Conservation (phyloP, 805 yeast genomes). For the Wilhelminamyces savonicus region DNA sequence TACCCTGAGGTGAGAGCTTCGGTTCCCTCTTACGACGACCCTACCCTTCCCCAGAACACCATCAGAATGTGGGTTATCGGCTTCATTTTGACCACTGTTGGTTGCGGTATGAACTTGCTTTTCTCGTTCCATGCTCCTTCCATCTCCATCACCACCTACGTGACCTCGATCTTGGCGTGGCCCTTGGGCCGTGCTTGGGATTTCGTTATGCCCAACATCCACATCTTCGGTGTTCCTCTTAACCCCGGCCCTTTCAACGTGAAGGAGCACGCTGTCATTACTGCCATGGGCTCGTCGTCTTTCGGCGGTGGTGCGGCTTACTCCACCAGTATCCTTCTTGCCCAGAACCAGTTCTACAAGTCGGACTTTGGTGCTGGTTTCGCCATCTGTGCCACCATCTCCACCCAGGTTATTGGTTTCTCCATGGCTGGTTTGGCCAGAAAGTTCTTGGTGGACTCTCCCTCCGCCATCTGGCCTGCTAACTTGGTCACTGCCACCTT, state of each 20-base stretch:
- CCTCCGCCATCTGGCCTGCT: constrained; percentile 68
- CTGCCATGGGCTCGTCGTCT: constrained; percentile 45
- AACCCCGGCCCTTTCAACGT: constrained; percentile 60
- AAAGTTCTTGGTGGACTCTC: constrained; percentile 54
- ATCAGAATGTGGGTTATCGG: constrained; percentile 51
- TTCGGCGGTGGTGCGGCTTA: constrained; percentile 43
- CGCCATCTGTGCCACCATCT: constrained; percentile 42
- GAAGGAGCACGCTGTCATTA: constrained; percentile 56
- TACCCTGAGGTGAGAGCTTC: constrained; percentile 66
- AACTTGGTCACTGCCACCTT: constrained; percentile 55
- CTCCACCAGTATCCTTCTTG: constrained; percentile 50
- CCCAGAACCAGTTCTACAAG: constrained; percentile 44
- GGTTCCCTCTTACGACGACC: constrained; percentile 48
- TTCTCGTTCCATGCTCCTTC: constrained; percentile 54
- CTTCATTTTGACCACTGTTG: constrained; percentile 45
- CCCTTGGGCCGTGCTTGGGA: constrained; percentile 54
- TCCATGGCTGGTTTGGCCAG: constrained; percentile 61
- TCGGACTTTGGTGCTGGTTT: constrained; percentile 47
- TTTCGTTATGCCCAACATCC: constrained; percentile 26
- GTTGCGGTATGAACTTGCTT: constrained; percentile 54
- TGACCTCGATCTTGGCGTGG: constrained; percentile 53
- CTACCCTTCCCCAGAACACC: constrained; percentile 42
- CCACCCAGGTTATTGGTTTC: constrained; percentile 62
- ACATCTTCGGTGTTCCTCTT: constrained; percentile 26
- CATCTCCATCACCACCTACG: constrained; percentile 43